A percentile compares a stretch with the other conserved stretches of the same genome.
Conservation (phyloP, 2,329 filamentous ascomycete species). For the Diaporthe helianthi region DNA sequence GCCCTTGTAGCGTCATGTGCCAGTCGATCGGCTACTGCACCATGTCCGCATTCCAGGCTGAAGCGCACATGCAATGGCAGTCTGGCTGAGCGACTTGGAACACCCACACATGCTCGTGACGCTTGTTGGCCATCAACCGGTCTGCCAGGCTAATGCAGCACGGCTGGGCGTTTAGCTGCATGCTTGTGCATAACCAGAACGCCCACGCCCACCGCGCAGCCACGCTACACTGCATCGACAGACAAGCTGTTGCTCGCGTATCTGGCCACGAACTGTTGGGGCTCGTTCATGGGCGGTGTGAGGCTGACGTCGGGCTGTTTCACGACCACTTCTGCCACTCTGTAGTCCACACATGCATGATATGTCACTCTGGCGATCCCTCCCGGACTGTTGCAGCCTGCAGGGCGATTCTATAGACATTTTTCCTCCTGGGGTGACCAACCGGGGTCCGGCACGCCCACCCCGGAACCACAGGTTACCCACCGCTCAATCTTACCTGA, state of each 20-base stretch:
- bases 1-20: background rate
- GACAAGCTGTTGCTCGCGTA: conserved; percentile 18
- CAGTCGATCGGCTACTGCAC: background rate
- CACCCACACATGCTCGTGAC: background rate
- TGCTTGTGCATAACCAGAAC: conserved; percentile 20
- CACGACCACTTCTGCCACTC: background rate
- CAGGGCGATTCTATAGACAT: background rate
- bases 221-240: conserved; percentile 17
- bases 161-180: conserved; percentile 21
- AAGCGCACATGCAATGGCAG: background rate
- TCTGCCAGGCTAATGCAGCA: conserved; percentile 11
- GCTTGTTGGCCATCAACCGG: conserved; percentile 14
- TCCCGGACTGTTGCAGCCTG: background rate
- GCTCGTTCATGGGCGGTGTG: background rate
- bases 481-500: background rate
- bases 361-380: conserved; percentile 9
- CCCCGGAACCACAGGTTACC: background rate
- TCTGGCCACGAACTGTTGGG: conserved; percentile 24
- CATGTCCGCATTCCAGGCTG: background rate
- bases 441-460: too few species aligned
- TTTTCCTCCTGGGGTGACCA: too few species aligned
- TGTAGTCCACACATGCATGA: background rate
- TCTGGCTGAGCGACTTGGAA: background rate
- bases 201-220: background rate
- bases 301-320: conserved; percentile 23